A percentile compares a stretch with the other conserved stretches of the same genome.
These are phyloP conservation scores for Psilocybe tampanensis DNA, from an alignment of 768 basidiomycete species.

Conservation along the genomic window DNA sequence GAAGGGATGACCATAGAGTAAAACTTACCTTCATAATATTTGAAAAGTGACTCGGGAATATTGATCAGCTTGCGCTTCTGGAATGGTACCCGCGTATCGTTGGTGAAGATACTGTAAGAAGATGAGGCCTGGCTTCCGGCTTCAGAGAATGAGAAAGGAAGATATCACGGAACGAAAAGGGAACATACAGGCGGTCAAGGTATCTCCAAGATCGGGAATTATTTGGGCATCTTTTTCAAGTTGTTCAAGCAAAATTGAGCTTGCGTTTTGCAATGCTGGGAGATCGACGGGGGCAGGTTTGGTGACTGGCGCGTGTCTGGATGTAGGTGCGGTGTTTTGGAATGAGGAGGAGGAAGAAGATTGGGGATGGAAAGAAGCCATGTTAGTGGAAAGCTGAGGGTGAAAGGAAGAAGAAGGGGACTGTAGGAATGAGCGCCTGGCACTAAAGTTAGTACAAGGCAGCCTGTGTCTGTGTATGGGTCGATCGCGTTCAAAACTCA, in stretches of 20 bases:
- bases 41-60: constrained; percentile 79
- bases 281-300: constrained; percentile 56
- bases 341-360: constrained; percentile 21
- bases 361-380: constrained; percentile 20
- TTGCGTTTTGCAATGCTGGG: constrained; percentile 63
- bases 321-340: constrained; percentile 15
- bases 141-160: constrained; percentile 27
- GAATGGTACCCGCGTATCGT: constrained; percentile 78
- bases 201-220: constrained; percentile 76
- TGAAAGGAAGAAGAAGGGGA: not conserved
- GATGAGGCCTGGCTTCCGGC: constrained; percentile 71
- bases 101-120: constrained; percentile 77
- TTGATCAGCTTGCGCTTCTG: constrained; percentile 75
- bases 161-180: not conserved
- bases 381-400: too few species aligned
- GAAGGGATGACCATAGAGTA: not conserved
- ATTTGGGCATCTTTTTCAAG: constrained; percentile 73
- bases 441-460: constrained; percentile 8
- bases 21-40: constrained; percentile 72
- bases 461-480: too few species aligned
- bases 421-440: constrained; percentile 2
- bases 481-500: constrained; percentile 31
- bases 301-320: constrained; percentile 26
- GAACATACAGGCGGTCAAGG: constrained; percentile 58
- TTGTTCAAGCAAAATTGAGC: constrained; percentile 66